Evolutionary conservation across 1,139 yeast genomes (phyloP), one percentile per base, ranked within the genome.

Genomic region (Meyerozyma carpophila): DNA sequence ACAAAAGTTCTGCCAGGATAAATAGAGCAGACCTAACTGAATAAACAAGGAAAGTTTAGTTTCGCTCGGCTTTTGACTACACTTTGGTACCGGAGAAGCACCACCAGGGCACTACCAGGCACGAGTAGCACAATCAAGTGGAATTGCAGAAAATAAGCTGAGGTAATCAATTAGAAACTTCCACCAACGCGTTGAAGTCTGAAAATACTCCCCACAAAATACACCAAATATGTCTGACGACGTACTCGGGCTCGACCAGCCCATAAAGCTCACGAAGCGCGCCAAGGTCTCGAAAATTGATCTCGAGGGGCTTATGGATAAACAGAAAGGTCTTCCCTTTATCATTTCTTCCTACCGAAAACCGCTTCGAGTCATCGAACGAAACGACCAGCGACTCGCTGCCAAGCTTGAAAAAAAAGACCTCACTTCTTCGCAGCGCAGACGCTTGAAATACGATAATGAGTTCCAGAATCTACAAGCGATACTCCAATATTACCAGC

Each of bases 401-500:
- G 53, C 55, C 42, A 57, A 52, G 40, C 43, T 50, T 18, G 43
- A 44, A 29, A 44, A 47, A 32, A 13, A 32, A 28, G 32, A 32
- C 10, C 28, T 21, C 16, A 26, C 44, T 16, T 27, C 47, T 3
- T 40, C 43, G 25, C 36, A 41, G 16, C 27, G 40, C 40, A 53
- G 50, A 26, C 59, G 60, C 43, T 54, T 54, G 18, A 69, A 63
- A 44, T 57, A 62, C 29, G 70, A 69, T 10, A 68, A 66, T 36
- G 80, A 76, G 46, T 67, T 64, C 36, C 64, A 68, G 8, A 75
- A 71, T 45, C 58, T 73, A 38, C 61, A 68, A 7, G 59, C 68
- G 11, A 66, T 88, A 2, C 63, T 87, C 25, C 81, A 77, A 48
- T 80, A 79, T 54, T 88, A 87, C 62, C 95, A 87, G 61, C 61